These are phyloP conservation scores for Rhizopus sp. DNA, from an alignment of 371 early-diverging fungal species.

Conservation along the genomic window DNA sequence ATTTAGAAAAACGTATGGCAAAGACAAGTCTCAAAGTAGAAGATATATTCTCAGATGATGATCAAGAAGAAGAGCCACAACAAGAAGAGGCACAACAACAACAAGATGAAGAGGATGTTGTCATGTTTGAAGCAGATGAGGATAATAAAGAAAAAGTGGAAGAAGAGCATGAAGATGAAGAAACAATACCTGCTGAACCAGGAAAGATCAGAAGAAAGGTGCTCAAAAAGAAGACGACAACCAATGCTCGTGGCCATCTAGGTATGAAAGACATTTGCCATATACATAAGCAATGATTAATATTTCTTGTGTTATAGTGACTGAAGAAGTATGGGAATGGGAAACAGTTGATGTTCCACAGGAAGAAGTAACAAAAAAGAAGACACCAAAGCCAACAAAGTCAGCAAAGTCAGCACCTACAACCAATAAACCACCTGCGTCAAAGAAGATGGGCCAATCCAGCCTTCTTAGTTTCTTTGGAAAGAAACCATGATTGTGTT, in stretches of 20 bases:
- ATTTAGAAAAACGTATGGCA: constrained; percentile 11
- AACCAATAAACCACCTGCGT: background rate
- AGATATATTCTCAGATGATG: constrained; percentile 22
- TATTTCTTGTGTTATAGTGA: constrained; percentile 9
- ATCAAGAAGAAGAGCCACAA: constrained; percentile 8
- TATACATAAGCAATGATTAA: background rate
- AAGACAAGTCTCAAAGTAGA: constrained; percentile 17
- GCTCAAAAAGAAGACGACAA: constrained; percentile 44
- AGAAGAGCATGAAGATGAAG: constrained; percentile 11
- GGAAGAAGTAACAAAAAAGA: background rate
- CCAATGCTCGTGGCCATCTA: constrained; percentile 51
- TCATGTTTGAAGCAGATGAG: constrained; percentile 1
- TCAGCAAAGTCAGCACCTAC: background rate
- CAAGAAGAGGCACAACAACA: constrained; percentile 14
- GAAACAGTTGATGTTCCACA: constrained; percentile 13
- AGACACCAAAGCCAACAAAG: background rate
- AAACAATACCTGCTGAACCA: constrained; percentile 15
- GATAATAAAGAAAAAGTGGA: background rate
- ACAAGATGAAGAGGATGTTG: constrained; percentile 10
- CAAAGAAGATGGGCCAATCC: constrained; percentile 6
- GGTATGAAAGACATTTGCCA: constrained; percentile 26
- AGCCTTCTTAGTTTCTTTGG: constrained; percentile 20
- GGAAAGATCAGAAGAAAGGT: constrained; percentile 39
- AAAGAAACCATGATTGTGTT: constrained; percentile 5
- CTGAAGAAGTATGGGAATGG: constrained; percentile 27